Conservation (phyloP, 2,329 filamentous ascomycete species). For the Fusarium protoensiforme region DNA sequence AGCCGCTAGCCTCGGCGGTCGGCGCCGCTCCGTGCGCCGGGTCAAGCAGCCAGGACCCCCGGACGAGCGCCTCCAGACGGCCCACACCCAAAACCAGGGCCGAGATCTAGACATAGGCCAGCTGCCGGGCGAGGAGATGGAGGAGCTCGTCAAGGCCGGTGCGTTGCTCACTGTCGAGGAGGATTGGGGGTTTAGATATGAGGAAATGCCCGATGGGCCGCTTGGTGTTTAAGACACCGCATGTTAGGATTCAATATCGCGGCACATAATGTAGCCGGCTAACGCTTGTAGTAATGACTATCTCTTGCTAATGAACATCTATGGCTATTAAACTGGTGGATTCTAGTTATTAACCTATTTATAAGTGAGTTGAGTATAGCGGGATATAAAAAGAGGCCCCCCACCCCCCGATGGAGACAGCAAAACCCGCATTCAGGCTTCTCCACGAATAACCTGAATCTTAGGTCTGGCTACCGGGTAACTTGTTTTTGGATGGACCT, state of each 20-base stretch:
- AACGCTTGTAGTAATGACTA: not conserved
- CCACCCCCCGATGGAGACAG: not conserved
- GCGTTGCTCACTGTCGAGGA: slow-evolving; percentile 46
- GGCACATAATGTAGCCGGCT: not conserved
- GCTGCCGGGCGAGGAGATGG: slow-evolving; percentile 33
- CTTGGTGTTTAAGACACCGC: not conserved
- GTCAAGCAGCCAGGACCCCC: slow-evolving; percentile 33
- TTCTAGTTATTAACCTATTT: too few relatives aligned
- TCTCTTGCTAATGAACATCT: not conserved
- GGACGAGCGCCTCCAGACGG: not conserved
- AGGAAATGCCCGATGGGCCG: slow-evolving; percentile 39
- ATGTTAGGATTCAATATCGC: not conserved
- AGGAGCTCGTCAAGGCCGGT: slow-evolving; percentile 37
- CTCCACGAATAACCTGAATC: not conserved
- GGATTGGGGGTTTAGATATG: slow-evolving; percentile 49
- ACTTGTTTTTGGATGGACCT: not conserved
- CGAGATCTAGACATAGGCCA: slow-evolving; percentile 44
- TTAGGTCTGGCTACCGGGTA: not conserved
- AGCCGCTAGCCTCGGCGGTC: slow-evolving; percentile 40
- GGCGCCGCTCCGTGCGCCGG: slow-evolving; percentile 41
- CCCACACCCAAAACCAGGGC: slow-evolving; percentile 43
- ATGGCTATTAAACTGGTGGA: not conserved
- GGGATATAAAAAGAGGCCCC: not conserved
- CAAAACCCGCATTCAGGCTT: not conserved
- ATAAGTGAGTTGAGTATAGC: too few relatives aligned